phyloP scores from a whole-genome alignment of 306 rosid species.

The Ziziphus jujuba region DNA sequence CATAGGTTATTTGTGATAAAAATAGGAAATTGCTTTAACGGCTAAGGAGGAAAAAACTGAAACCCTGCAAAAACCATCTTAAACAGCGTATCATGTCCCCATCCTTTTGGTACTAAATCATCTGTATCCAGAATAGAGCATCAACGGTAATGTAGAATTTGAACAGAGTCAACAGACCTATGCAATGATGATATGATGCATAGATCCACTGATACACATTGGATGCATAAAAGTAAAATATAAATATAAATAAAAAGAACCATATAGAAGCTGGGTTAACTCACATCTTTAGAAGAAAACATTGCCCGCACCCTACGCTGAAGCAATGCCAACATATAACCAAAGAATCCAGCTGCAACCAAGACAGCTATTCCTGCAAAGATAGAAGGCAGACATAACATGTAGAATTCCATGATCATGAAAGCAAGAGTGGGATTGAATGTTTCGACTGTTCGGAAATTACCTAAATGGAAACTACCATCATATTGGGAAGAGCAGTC shows the following conservation, averaged over 20 bases:
- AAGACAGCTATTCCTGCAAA: slow-evolving; percentile 72
- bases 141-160: too few relatives aligned
- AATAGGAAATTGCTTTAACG: too few relatives aligned
- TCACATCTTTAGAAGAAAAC: slow-evolving; percentile 74
- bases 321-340: slow-evolving; percentile 86
- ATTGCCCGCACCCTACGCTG: slow-evolving; percentile 66
- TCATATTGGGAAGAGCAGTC: slow-evolving; percentile 61
- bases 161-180: too few relatives aligned
- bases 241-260: background rate
- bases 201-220: background rate
- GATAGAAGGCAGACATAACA: background rate
- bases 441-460: slow-evolving; percentile 5
- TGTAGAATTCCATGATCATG: slow-evolving; percentile 18
- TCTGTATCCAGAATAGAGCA: too few relatives aligned
- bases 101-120: too few relatives aligned
- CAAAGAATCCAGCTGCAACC: slow-evolving; percentile 68
- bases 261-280: slow-evolving; percentile 20
- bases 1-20: background rate
- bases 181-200: background rate
- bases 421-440: slow-evolving; percentile 17
- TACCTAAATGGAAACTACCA: slow-evolving; percentile 73
- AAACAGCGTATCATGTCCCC: background rate
- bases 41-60: background rate
- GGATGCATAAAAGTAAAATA: background rate
- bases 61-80: background rate